A percentile compares a stretch with the other conserved stretches of the same genome.
phyloP scores from a whole-genome alignment of 2,329 filamentous ascomycete genomes.

The Arthrobotrys conoides region DNA sequence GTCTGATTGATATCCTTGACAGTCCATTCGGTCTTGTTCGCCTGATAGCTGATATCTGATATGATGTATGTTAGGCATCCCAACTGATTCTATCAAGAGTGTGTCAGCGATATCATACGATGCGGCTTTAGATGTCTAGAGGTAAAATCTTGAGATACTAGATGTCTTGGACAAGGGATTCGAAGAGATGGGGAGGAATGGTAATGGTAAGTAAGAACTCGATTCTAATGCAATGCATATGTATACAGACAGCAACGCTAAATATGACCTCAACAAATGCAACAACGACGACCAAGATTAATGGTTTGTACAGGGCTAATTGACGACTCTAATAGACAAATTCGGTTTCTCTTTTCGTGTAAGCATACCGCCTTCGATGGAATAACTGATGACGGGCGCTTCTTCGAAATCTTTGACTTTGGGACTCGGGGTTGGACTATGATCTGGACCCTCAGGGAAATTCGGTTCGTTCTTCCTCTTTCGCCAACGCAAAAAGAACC shows the following conservation, averaged over 20 bases:
- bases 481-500: slow-evolving; percentile 34
- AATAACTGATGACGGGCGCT: slow-evolving; percentile 37
- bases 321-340: not conserved
- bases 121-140: too few species aligned
- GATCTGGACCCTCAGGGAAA: slow-evolving; percentile 46
- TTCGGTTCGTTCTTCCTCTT: slow-evolving; percentile 27
- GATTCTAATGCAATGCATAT: not conserved
- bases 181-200: not conserved
- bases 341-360: slow-evolving; percentile 41
- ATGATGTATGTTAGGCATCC: too few species aligned
- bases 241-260: not conserved
- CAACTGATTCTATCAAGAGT: too few species aligned
- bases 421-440: slow-evolving; percentile 37
- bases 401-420: slow-evolving; percentile 31
- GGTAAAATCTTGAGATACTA: too few species aligned
- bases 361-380: slow-evolving; percentile 36
- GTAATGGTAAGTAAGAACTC: not conserved
- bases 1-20: too few species aligned
- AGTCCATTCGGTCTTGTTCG: too few species aligned
- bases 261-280: not conserved
- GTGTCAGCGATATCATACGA: too few species aligned
- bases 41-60: too few species aligned
- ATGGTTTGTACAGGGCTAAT: not conserved
- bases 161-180: too few species aligned
- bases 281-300: not conserved